Conservation (phyloP, 208 protist species). For the Herpetomonas samuelpessoai region DNA sequence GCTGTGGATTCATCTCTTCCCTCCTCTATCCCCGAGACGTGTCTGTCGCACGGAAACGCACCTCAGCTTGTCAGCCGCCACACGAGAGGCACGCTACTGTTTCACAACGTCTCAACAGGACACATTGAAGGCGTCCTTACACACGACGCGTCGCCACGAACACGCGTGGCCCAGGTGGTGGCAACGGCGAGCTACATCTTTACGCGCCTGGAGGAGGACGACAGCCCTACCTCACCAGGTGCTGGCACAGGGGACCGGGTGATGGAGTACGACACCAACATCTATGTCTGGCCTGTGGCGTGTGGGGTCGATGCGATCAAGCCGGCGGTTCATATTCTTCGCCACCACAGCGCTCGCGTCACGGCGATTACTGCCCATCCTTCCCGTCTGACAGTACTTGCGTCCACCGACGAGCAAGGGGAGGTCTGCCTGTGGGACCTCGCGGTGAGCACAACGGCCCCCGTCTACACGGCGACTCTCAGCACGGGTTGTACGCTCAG, state of each 20-base stretch:
- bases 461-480: background rate
- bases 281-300: constrained; percentile 62
- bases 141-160: constrained; percentile 32
- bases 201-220: constrained; percentile 48
- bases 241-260: no score
- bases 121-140: background rate
- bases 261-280: constrained; percentile 49
- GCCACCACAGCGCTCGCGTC: constrained; percentile 57
- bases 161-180: constrained; percentile 56
- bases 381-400: constrained; percentile 32
- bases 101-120: background rate
- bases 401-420: constrained; percentile 65
- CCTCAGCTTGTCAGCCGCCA: constrained; percentile 16
- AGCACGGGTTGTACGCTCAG: background rate
- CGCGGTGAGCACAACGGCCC: background rate
- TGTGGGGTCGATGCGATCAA: background rate
- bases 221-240: no score
- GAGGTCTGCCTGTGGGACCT: constrained; percentile 71
- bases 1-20: no score
- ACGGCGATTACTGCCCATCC: constrained; percentile 44
- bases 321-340: constrained; percentile 26
- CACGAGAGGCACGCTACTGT: background rate
- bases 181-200: constrained; percentile 39
- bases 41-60: no score
- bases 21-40: no score